A percentile compares a stretch with the other conserved stretches of the same genome.
These are phyloP conservation scores for Scenedesmus sp. DNA, from an alignment of 163 green algal species.

Conservation along the genomic window DNA sequence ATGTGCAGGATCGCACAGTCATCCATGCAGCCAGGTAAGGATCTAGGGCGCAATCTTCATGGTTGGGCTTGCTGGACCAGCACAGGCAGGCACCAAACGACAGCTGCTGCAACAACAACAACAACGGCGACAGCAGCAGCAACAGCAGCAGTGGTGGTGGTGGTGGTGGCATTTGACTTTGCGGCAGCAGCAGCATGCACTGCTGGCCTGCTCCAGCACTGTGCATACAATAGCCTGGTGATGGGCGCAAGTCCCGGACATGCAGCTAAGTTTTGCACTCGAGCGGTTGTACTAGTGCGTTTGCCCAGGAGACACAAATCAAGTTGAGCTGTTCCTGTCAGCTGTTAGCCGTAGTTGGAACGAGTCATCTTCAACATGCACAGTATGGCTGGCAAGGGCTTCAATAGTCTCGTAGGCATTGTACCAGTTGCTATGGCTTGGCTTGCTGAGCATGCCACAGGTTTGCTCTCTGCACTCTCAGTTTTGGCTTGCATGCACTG, in stretches of 20 bases:
- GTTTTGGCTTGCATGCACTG: no score
- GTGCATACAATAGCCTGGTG: background rate
- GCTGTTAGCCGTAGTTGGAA: no score
- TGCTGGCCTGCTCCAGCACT: background rate
- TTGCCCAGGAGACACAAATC: no score
- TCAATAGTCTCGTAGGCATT: no score
- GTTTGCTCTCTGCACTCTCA: no score
- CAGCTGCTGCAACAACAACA: background rate
- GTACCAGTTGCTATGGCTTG: background rate
- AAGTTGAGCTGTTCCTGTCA: no score
- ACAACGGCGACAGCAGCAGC: background rate
- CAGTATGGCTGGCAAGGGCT: no score
- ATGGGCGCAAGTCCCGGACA: background rate
- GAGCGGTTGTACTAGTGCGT: no score
- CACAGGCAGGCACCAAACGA: background rate
- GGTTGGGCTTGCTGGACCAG: background rate
- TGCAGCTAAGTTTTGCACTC: no score
- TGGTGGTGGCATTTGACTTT: background rate
- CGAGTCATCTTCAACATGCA: no score
- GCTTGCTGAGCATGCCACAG: no score
- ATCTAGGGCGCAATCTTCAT: no score
- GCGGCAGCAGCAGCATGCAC: background rate
- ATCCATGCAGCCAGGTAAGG: conserved; percentile 91
- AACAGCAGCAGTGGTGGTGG: background rate
- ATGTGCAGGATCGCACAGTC: conserved; percentile 89